Evolutionary conservation across 2,329 filamentous ascomycete species (phyloP), one percentile per base, ranked within the genome.

Genomic region (Fusarium sp.): DNA sequence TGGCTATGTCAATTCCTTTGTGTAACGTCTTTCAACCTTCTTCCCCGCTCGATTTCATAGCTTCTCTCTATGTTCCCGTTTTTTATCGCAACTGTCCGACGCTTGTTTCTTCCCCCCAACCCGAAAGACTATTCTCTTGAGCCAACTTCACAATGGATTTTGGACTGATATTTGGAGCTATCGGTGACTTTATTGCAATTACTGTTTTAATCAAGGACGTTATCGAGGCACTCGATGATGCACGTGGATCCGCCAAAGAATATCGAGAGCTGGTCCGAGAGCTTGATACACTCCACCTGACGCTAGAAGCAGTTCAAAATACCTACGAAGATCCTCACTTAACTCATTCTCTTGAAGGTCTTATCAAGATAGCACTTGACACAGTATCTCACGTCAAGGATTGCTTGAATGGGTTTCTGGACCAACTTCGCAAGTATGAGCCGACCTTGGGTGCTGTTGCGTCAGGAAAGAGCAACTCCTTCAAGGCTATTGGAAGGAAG

Each of bases 391-490:
- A 20, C 20, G 20, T 20, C 20, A 20, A 20, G 20, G 20, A 20
- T 20, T 20, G 20, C 20, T 20, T 48, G 11, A 5, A 1, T 7
- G 42, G n/a, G 7, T 55, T 55, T 3, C 13, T 48, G 3, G 7
- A 0, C 4, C 21, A n/a, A 2, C 40, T 48, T 1, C 4, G 10
- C 6, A 55, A 55, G 3, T 55, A 55, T 37, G 53, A 48, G 13
- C 30, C 30, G 2, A 4, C 12, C 4, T 28, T 55, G 18, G 2
- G 42, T 4, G 4, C 4, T 0, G 7, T 2, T 37, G 5, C 18
- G 5, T 3, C 28, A 1, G 21, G 12, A 0, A 18, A 30, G 0
- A 25, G n/a, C 0, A 12, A 8, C 9, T 18, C 13, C 3, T 14
- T 55, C 7, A 25, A 6, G 6, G 6, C 7, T 3, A 3, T 46